A percentile compares a stretch with the other conserved stretches of the same genome.
phyloP scores from a whole-genome alignment of 805 yeast species.

The Debaryomyces maramus region DNA sequence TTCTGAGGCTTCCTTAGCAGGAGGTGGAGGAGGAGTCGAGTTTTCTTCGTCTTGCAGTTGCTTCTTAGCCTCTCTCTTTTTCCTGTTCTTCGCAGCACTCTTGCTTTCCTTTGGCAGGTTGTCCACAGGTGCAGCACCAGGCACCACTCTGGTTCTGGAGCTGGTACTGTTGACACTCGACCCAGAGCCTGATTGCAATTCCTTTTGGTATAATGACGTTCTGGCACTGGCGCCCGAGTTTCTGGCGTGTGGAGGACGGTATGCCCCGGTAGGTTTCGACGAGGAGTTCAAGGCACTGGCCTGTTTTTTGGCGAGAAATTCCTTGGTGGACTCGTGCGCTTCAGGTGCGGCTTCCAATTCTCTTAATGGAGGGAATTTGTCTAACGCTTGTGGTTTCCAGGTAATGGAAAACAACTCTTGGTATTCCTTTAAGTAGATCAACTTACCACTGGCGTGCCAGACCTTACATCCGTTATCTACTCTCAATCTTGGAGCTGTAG shows the following conservation, averaged over 20 bases:
- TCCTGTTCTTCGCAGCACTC: constrained; percentile 70
- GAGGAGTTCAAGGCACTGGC: constrained; percentile 30
- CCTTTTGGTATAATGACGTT: constrained; percentile 60
- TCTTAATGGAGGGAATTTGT: constrained; percentile 55
- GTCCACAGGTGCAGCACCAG: constrained; percentile 53
- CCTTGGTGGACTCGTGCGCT: constrained; percentile 71
- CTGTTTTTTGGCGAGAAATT: constrained; percentile 46
- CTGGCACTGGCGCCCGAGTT: constrained; percentile 34
- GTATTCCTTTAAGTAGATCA: constrained; percentile 76
- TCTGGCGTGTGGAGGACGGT: constrained; percentile 96
- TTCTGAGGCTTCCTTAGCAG: constrained; percentile 12
- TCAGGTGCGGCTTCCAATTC: constrained; percentile 55
- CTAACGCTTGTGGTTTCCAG: constrained; percentile 74
- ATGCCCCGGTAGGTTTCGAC: constrained; percentile 79
- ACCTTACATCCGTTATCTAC: constrained; percentile 94
- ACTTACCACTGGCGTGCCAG: constrained; percentile 88
- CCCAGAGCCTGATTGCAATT: constrained; percentile 30
- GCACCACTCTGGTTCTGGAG: constrained; percentile 44
- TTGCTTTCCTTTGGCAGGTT: constrained; percentile 51
- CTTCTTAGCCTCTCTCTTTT: constrained; percentile 68
- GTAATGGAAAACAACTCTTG: constrained; percentile 76
- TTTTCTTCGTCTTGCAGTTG: constrained; percentile 12
- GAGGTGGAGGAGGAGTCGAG: constrained; percentile 11
- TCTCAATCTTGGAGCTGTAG: constrained; percentile 93
- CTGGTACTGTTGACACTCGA: constrained; percentile 22